Conservation (phyloP, 2,329 filamentous ascomycete genomes). For the Talaromyces piceae region DNA sequence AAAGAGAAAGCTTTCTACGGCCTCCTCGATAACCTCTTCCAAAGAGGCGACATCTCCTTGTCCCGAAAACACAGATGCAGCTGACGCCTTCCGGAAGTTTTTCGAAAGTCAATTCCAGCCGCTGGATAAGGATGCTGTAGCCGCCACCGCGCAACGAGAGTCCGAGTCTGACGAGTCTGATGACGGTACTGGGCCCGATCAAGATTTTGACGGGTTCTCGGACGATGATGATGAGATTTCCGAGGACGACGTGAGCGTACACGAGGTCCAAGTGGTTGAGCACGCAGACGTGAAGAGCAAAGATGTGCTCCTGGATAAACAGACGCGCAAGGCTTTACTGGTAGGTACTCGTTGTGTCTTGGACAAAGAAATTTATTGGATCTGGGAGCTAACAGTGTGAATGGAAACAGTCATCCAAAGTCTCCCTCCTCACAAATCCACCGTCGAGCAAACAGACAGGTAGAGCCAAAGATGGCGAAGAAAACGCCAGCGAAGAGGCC, state of each 20-base stretch:
- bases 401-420: constrained; percentile 37
- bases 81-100: constrained; percentile 70
- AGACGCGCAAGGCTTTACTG: constrained; percentile 73
- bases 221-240: constrained; percentile 37
- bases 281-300: constrained; percentile 44
- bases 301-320: constrained; percentile 51
- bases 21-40: constrained; percentile 10
- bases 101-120: constrained; percentile 87
- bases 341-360: constrained; percentile 36
- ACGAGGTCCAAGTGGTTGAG: constrained; percentile 55
- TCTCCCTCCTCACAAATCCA: constrained; percentile 31
- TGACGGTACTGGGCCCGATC: constrained; percentile 37
- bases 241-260: constrained; percentile 50
- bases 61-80: constrained; percentile 45
- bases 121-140: constrained; percentile 29
- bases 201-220: constrained; percentile 8
- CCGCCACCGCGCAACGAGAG: neutral
- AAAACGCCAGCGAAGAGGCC: constrained; percentile 52
- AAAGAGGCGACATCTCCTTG: constrained; percentile 15
- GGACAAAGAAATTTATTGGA: neutral
- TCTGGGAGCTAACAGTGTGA: constrained; percentile 11
- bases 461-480: constrained; percentile 18
- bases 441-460: constrained; percentile 11
- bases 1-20: constrained; percentile 3
- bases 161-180: constrained; percentile 17